phyloP scores from a whole-genome alignment of 2,329 filamentous ascomycete species.

The Pleurostoma richardsiae region DNA sequence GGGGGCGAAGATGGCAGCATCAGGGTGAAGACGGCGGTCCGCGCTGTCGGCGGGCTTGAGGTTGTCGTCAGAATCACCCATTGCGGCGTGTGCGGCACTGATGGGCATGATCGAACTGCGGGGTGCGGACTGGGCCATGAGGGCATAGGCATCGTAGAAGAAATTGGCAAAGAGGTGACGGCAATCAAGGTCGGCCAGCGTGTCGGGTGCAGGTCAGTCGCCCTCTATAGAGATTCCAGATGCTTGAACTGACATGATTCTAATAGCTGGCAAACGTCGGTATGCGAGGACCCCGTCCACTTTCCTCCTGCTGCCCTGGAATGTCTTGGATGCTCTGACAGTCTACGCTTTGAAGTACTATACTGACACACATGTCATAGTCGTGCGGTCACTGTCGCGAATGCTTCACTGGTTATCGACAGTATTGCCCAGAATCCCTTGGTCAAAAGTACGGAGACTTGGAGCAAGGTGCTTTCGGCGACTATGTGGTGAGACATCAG shows the following conservation, averaged over 20 bases:
- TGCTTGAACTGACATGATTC: neutral
- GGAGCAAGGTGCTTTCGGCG: slow-evolving; percentile 28
- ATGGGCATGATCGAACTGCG: slow-evolving; percentile 22
- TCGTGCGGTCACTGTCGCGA: slow-evolving; percentile 23
- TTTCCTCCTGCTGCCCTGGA: neutral
- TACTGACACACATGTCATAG: slow-evolving; percentile 3
- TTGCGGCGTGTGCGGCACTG: slow-evolving; percentile 57
- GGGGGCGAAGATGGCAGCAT: neutral
- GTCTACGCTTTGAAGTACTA: neutral
- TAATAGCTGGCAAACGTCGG: neutral
- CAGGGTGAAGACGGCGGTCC: slow-evolving; percentile 1
- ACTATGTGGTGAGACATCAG: slow-evolving; percentile 24
- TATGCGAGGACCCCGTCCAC: neutral
- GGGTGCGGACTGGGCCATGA: slow-evolving; percentile 28
- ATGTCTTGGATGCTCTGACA: neutral
- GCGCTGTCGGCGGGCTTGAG: slow-evolving; percentile 19
- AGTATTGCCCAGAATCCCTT: slow-evolving; percentile 23
- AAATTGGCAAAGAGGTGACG: slow-evolving; percentile 21
- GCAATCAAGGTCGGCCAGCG: slow-evolving; percentile 22
- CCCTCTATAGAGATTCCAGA: neutral
- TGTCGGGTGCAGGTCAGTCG: slow-evolving; percentile 26
- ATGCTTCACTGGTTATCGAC: slow-evolving; percentile 9
- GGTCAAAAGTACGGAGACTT: slow-evolving; percentile 25
- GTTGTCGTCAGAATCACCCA: slow-evolving; percentile 53
- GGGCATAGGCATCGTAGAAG: slow-evolving; percentile 25